A percentile compares a stretch with the other conserved stretches of the same genome.
Evolutionary conservation across 805 yeast species (phyloP).

Genomic region (Wickerhamiella alocasiicola): DNA sequence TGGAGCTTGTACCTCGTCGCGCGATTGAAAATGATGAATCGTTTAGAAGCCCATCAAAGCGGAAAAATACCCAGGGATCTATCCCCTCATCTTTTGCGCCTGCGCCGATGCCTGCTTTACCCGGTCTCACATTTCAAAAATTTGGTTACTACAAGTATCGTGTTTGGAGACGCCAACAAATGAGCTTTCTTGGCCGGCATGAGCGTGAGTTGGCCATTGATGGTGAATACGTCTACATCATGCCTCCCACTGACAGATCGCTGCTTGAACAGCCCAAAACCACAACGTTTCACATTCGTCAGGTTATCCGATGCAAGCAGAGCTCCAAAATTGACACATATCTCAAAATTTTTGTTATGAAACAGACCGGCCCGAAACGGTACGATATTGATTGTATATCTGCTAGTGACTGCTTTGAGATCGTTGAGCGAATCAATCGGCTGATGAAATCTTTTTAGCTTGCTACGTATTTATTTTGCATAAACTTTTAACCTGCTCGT

Average conservation of each 20-base stretch:
- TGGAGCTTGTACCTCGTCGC: conserved; percentile 12
- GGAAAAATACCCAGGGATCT: background rate
- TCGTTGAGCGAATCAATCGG: conserved; percentile 54
- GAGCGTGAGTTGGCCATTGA: conserved; percentile 79
- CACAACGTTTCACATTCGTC: conserved; percentile 73
- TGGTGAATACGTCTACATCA: conserved; percentile 84
- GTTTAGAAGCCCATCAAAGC: conserved; percentile 5
- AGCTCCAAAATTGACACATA: conserved; percentile 62
- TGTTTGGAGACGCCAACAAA: conserved; percentile 80
- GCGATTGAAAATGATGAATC: conserved; percentile 7
- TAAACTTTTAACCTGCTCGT: background rate
- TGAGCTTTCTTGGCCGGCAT: conserved; percentile 66
- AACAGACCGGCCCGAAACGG: conserved; percentile 58
- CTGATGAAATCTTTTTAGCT: conserved; percentile 23
- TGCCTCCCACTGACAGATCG: conserved; percentile 69
- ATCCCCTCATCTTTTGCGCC: conserved; percentile 4
- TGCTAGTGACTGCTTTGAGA: conserved; percentile 52
- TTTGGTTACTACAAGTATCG: conserved; percentile 66
- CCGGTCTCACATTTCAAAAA: conserved; percentile 16
- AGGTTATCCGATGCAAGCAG: conserved; percentile 62
- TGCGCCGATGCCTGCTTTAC: conserved; percentile 2
- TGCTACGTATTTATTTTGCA: background rate
- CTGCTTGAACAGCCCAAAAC: conserved; percentile 71
- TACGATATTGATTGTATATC: conserved; percentile 75
- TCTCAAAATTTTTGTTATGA: conserved; percentile 68